A percentile compares a stretch with the other conserved stretches of the same genome.
Conservation (phyloP, 208 protist species). For the Crithidia brevicula region DNA sequence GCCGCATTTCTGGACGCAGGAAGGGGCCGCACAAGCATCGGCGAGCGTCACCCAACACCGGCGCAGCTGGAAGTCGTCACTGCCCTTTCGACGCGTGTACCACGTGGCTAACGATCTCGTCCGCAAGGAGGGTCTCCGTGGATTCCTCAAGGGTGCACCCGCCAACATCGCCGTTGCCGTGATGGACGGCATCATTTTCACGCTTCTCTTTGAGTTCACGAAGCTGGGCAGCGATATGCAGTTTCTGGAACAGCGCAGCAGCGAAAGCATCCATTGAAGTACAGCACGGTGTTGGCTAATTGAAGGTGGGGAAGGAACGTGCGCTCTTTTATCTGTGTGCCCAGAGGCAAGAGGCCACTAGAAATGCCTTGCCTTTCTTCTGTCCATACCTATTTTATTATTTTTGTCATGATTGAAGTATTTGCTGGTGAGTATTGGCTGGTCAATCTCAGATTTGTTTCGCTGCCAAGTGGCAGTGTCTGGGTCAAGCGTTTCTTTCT, state of each 20-base stretch:
- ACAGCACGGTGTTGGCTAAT: no score
- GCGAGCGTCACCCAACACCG: neutral
- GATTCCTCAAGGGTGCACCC: conserved; percentile 83
- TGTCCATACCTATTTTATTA: neutral
- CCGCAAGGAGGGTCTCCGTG: conserved; percentile 60
- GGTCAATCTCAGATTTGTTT: no score
- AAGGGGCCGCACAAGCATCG: no score
- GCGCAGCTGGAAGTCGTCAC: conserved; percentile 17
- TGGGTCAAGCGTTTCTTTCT: neutral
- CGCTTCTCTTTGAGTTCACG: conserved; percentile 82
- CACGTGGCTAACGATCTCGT: conserved; percentile 57
- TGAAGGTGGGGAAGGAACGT: no score
- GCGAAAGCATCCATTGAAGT: conserved; percentile 1
- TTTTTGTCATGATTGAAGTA: no score
- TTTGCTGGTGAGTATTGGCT: no score
- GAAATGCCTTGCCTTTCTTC: no score
- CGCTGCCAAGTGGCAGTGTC: no score
- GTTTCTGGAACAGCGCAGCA: conserved; percentile 45
- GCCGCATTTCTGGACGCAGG: conserved; percentile 26
- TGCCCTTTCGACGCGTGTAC: conserved; percentile 37
- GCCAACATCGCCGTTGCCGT: conserved; percentile 76
- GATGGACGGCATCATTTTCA: conserved; percentile 84
- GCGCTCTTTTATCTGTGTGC: no score
- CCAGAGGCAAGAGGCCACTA: no score
- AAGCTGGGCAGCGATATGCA: conserved; percentile 84